Base-by-base conservation (phyloP, 1,139 yeast species). In the Blastobotrys arbuscula region DNA sequence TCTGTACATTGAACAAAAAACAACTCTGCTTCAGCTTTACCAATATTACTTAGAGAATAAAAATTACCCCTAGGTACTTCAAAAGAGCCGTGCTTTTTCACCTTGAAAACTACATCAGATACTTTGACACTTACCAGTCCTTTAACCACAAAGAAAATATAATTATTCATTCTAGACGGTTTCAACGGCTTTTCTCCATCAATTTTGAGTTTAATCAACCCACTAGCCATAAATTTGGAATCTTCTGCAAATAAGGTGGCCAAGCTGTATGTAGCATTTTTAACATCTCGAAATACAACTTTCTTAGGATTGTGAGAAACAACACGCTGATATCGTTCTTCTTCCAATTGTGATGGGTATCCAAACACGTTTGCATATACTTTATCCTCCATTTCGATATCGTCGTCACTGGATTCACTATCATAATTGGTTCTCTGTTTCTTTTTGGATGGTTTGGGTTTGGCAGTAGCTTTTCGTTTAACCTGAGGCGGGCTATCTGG, bases 21-120 rank as follows among this genome's bases (percentile, higher is more conserved):
- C 62, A 89, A 60, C 51, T 76, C 74, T 0, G 84, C 88, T 28
- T 74, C 73, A 12, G 69, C 72, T 0, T 88, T 85, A 39, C 73
- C 71, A 60, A 57, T 43, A 48, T 63, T 87, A 80, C 52, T 72
- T 70, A 62, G 84, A 71, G 50, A 84, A 63, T 86, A 88, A 44
- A 75, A 73, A 60, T 84, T 87, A 3, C 82, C 84, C 67, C 84
- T 76, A 0, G 97, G 97, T 2, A 89, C 76, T 57, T 84, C 86
- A 59, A 89, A 82, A 1, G 92, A 78, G 50, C 95, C 85, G 1
- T 96, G 96, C 53, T 75, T 71, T 0, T 79, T 75, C 8, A 83
- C 84, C 6, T 79, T 69, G 60, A 90, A 86, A 20, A 69, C 73
- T 24, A 73, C 73, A 8, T 78, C 79, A 39, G 81, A 77, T 8